A percentile compares a stretch with the other conserved stretches of the same genome.
Conservation (phyloP, 2,329 filamentous ascomycete species). For the Xylaria sp. region DNA sequence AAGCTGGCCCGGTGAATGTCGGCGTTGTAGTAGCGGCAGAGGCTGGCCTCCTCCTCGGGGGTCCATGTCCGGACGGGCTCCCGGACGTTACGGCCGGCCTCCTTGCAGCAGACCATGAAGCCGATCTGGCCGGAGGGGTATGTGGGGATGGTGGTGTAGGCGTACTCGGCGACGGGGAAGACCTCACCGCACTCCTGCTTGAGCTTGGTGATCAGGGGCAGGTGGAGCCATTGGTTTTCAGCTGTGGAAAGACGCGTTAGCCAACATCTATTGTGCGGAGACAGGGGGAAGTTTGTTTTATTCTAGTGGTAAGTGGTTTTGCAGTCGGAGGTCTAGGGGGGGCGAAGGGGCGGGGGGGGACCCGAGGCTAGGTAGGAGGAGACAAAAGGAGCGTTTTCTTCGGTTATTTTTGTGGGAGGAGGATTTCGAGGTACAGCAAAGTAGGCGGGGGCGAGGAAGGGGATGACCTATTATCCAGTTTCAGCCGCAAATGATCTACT, state of each 20-base stretch:
- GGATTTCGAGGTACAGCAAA: not conserved
- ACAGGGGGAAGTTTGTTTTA: not conserved
- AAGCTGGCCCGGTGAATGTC: conserved; percentile 95
- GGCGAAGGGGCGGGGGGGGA: not conserved
- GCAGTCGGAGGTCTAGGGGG: not conserved
- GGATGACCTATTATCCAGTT: conserved; percentile 20
- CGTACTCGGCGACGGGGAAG: conserved; percentile 97
- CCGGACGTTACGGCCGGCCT: conserved; percentile 74
- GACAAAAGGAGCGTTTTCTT: conserved; percentile 3
- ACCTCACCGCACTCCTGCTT: conserved; percentile 96
- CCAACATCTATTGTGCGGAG: not conserved
- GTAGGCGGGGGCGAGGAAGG: conserved; percentile 9
- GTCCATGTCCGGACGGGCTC: conserved; percentile 78
- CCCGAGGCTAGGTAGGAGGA: not conserved
- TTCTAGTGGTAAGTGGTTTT: not conserved
- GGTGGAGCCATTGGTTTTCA: conserved; percentile 99
- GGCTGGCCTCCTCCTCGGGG: conserved; percentile 81
- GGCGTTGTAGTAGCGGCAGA: conserved; percentile 96
- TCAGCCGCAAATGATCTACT: conserved; percentile 16
- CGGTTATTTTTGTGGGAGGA: not conserved
- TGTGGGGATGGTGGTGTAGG: conserved; percentile 97
- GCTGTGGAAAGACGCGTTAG: conserved; percentile 47
- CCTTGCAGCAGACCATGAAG: conserved; percentile 99
- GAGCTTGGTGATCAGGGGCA: conserved; percentile 86
- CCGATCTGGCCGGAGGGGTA: conserved; percentile 99